phyloP scores from a whole-genome alignment of 192 early-diverging fungal genomes.

The Backusella australiensis region DNA sequence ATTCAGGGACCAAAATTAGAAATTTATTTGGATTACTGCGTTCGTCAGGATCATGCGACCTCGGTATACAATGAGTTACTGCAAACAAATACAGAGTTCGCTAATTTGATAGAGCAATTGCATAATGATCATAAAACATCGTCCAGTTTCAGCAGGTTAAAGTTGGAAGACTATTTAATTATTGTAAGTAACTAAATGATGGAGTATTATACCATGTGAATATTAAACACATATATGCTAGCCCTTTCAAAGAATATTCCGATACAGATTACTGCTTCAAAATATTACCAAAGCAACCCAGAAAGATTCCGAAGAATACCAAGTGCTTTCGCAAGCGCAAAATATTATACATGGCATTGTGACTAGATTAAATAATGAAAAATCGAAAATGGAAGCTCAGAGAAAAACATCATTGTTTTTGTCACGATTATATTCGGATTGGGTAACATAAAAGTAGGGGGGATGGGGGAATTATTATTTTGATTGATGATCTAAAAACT shows the following conservation, averaged over 20 bases:
- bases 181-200: conserved; percentile 15
- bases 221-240: conserved; percentile 21
- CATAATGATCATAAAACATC: conserved; percentile 12
- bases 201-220: not conserved
- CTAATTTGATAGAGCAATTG: conserved; percentile 11
- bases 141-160: conserved; percentile 15
- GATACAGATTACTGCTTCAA: conserved; percentile 78
- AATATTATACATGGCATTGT: conserved; percentile 38
- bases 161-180: conserved; percentile 35
- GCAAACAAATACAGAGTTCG: conserved; percentile 19
- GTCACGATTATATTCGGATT: conserved; percentile 33
- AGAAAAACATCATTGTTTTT: conserved; percentile 33
- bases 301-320: conserved; percentile 33
- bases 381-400: conserved; percentile 19
- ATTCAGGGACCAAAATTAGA: conserved; percentile 20
- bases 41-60: conserved; percentile 24
- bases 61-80: conserved; percentile 18
- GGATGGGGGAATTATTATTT: not conserved
- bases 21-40: conserved; percentile 28
- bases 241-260: conserved; percentile 91
- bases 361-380: conserved; percentile 38
- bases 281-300: conserved; percentile 58
- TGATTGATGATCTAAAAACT: not conserved
- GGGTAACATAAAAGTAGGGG: conserved; percentile 24
- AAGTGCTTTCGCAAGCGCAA: conserved; percentile 31